Evolutionary conservation across 768 basidiomycete genomes (phyloP).

Genomic region (Melanogaster broomeanus): DNA sequence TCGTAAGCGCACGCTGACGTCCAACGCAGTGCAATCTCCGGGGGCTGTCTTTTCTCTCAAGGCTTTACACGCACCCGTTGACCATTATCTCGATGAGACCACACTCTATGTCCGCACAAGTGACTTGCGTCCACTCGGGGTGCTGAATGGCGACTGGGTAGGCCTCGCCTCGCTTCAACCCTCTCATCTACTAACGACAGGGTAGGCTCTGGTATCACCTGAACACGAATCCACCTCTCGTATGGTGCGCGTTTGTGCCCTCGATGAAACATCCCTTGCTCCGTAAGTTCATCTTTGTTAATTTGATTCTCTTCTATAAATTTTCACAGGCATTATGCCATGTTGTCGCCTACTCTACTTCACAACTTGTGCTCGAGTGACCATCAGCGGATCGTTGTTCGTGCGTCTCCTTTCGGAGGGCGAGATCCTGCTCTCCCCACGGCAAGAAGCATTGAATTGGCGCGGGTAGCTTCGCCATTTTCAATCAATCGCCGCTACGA

Average conservation of each 20-base stretch:
- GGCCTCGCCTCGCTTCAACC: constrained; percentile 10
- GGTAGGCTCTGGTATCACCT: constrained; percentile 54
- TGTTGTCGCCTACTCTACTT: constrained; percentile 49
- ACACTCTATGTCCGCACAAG: constrained; percentile 62
- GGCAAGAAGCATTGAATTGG: constrained; percentile 70
- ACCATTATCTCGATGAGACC: constrained; percentile 45
- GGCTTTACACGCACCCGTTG: constrained; percentile 36
- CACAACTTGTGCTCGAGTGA: constrained; percentile 47
- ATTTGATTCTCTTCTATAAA: constrained; percentile 26
- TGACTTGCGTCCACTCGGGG: constrained; percentile 66
- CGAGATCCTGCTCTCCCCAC: constrained; percentile 61
- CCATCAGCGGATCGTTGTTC: constrained; percentile 37
- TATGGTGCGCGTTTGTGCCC: constrained; percentile 57
- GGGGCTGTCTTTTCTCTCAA: constrained; percentile 28
- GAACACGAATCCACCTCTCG: constrained; percentile 40
- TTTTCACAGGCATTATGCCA: constrained; percentile 33
- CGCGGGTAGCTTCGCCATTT: constrained; percentile 77
- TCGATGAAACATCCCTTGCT: constrained; percentile 43
- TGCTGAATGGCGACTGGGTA: constrained; percentile 82
- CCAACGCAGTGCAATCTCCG: neutral
- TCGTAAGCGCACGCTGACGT: neutral
- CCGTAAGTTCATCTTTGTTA: constrained; percentile 24
- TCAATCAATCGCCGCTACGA: constrained; percentile 69
- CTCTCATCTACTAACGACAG: neutral
- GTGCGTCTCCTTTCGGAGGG: constrained; percentile 62